Evolutionary conservation across 768 basidiomycete genomes (phyloP).

Genomic region (Boletellus ananiceps): DNA sequence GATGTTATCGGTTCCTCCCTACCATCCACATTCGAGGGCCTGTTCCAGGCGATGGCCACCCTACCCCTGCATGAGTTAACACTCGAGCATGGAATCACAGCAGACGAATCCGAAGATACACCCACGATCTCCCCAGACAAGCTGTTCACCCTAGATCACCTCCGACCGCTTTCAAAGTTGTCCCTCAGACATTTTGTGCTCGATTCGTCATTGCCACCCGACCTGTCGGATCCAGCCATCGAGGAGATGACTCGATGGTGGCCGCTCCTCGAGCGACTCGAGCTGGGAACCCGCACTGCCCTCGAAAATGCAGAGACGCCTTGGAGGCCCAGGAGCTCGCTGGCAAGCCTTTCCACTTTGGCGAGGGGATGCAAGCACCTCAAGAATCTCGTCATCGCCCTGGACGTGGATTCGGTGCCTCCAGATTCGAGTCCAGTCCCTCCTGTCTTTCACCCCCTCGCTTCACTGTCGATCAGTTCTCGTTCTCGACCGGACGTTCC

Average conservation of each 20-base stretch:
- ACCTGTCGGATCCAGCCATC: slow-evolving; percentile 37
- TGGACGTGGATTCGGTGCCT: slow-evolving; percentile 8
- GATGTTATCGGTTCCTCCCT: slow-evolving; percentile 32
- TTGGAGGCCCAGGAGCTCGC: slow-evolving; percentile 19
- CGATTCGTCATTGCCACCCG: slow-evolving; percentile 38
- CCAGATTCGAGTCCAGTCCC: background rate
- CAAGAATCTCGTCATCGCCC: slow-evolving; percentile 14
- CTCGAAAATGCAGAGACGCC: slow-evolving; percentile 18
- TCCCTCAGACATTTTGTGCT: slow-evolving; percentile 34
- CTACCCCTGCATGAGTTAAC: slow-evolving; percentile 34
- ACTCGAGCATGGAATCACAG: slow-evolving; percentile 35
- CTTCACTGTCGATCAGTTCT: slow-evolving; percentile 34
- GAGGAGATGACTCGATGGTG: slow-evolving; percentile 40
- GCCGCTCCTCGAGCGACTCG: slow-evolving; percentile 41
- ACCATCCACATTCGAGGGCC: slow-evolving; percentile 31
- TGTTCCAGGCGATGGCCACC: slow-evolving; percentile 32
- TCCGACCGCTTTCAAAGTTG: slow-evolving; percentile 35
- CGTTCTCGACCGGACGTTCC: slow-evolving; percentile 26
- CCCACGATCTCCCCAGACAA: slow-evolving; percentile 11
- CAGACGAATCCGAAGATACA: slow-evolving; percentile 33
- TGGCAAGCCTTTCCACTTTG: slow-evolving; percentile 15
- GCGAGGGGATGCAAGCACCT: slow-evolving; percentile 17
- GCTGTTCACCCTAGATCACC: slow-evolving; percentile 26
- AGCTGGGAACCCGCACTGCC: slow-evolving; percentile 34
- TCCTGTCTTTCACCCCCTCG: slow-evolving; percentile 19